Conservation (phyloP, 371 early-diverging fungal species). For the Entomophthora muscae region DNA sequence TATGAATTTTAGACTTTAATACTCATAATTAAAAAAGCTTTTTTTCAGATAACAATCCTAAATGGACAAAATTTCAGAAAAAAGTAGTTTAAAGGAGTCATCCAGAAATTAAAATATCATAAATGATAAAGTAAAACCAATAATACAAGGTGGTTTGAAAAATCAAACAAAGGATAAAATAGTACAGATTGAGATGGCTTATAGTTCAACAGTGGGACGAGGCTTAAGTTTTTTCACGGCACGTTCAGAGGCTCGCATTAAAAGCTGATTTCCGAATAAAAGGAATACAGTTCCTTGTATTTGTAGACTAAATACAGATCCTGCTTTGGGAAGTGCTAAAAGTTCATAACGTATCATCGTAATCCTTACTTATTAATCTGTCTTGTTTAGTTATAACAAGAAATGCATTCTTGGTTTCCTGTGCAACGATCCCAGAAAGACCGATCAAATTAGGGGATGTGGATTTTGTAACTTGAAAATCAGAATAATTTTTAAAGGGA, state of each 20-base stretch:
- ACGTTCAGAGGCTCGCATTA: not conserved
- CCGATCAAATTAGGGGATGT: not conserved
- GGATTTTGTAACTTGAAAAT: not conserved
- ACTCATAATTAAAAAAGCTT: too few relatives aligned
- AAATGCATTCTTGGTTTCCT: not conserved
- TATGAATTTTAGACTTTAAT: too few relatives aligned
- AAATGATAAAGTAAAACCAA: too few relatives aligned
- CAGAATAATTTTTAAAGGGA: not conserved
- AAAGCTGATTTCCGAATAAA: not conserved
- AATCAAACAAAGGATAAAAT: too few relatives aligned
- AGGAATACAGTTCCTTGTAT: not conserved
- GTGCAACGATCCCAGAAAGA: not conserved
- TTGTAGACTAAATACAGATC: not conserved
- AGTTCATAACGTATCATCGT: not conserved
- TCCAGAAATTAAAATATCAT: too few relatives aligned
- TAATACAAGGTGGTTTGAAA: too few relatives aligned
- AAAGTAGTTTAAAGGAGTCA: too few relatives aligned
- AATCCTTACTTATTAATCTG: not conserved
- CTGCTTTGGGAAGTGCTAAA: not conserved
- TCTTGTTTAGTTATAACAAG: not conserved
- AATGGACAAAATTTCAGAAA: too few relatives aligned
- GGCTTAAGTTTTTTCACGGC: not conserved
- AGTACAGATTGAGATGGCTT: too few relatives aligned
- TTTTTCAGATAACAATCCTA: too few relatives aligned
- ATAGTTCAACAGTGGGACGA: not conserved